Base-by-base conservation (phyloP, 768 basidiomycete species). In the Lentinula boryana region DNA sequence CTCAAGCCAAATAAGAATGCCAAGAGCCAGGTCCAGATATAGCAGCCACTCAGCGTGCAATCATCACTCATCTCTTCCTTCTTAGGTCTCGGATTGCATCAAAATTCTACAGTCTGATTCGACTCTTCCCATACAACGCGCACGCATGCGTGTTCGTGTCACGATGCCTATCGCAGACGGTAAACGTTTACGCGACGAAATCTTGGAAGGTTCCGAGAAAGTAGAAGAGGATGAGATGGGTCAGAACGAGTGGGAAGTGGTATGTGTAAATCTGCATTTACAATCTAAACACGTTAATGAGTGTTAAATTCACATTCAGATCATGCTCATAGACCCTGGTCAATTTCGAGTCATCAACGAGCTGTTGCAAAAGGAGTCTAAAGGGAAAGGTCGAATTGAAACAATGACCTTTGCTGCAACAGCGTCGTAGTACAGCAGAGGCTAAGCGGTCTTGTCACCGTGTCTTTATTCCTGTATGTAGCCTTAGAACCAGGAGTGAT, bases 271-370 rank as follows among this genome's bases (percentile, higher is more conserved):
- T 12, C 2, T 57, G 16, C 13, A 1, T 21, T 13, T 3, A n/a
- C 15, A 32, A 5, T 36, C 15, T 18, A 27, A 9, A 21, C 33
- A 27, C 35, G 21, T 23, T 48, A 48, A 5, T 8, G 21, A 40
- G 27, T 31, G 23, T 32, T 13, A 13, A 8, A 38, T 38, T 38
- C 36, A 9, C 15, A 5, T 38, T 3, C 66, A 98, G 96, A 84
- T 89, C 51, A 81, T 96, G 77, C 80, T 96, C 59, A 98, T 98
- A 62, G 95, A 98, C 70, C 96, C 97, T 4, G 84, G 90, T 44
- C 88, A 91, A 66, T 96, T 97, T 82, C 86, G 91, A 38, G 80
- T 89, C 18, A 82, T 99, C 65, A 91, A 89, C 67, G 96, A 98
- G 62, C 73, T 98, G 44, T 74, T 98, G 62, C 91, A 95, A 71